Evolutionary conservation across 805 yeast species (phyloP), one percentile per base, ranked within the genome.

Genomic region (Nakazawaea populi): DNA sequence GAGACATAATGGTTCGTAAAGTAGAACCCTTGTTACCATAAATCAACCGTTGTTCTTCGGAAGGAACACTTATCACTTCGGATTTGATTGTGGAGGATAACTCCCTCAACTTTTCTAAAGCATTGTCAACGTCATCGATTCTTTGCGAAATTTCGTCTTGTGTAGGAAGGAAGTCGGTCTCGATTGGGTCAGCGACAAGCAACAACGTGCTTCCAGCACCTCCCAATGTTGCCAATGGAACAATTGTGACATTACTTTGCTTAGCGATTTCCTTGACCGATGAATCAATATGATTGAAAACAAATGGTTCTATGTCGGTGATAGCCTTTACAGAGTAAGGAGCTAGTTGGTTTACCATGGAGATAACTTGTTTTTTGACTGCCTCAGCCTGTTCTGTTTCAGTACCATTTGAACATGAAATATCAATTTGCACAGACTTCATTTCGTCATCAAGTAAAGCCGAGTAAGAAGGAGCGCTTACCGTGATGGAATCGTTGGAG

Each of bases 101-200:
- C 42, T 75, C 74, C 65, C 89, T 82, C 55, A 90, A 72, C 5
- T 70, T 63, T 52, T 76, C 76, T 54, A 91, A 75, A 1, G 83
- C 68, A 12, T 65, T 65, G 56, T 80, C 76, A 44, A 84, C 88
- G 14, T 69, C 67, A 1, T 72, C 71, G 52, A 92, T 73, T 47
- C 76, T 72, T n/a, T 66, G 75, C 40, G 70, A 68, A 51, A 83
- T 71, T 61, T 86, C 91, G 37, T 76, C 77, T 31, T 72, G 68
- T 37, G 86, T 75, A 31, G 92, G 92, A 38, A 82, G 83, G 64
- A 89, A 89, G 60, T 87, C 96, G 46, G 82, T 85, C 48, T 77
- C 73, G 55, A 69, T 68, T 53, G 73, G 70, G 48, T 68, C 70
- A 57, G 73, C 72, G 52, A 88, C 79, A 44, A 94, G 68, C 14